phyloP scores from a whole-genome alignment of 345 rosid species.

The Linum lewisii region DNA sequence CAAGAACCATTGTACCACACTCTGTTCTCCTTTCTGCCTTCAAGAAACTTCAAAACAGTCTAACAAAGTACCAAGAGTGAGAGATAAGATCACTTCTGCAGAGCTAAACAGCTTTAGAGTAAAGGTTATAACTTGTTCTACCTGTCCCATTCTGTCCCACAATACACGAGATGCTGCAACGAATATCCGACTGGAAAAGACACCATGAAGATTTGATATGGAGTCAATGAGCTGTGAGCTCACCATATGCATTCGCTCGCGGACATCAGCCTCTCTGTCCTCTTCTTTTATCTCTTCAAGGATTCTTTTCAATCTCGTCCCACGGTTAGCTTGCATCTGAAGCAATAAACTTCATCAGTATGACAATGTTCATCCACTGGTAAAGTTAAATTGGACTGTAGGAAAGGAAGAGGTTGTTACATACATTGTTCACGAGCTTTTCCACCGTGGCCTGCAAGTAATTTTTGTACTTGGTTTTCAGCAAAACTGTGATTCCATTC shows the following conservation, averaged over 20 bases:
- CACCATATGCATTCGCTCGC: conserved; percentile 77
- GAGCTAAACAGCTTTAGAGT: neutral
- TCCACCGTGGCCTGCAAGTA: conserved; percentile 89
- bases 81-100: neutral
- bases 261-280: conserved; percentile 82
- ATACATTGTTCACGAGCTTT: conserved; percentile 80
- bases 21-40: conserved; percentile 88
- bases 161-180: conserved; percentile 75
- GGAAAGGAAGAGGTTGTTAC: conserved; percentile 18
- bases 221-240: conserved; percentile 61
- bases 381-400: neutral
- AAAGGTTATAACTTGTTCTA: conserved; percentile 5
- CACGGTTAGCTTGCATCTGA: conserved; percentile 69
- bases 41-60: conserved; percentile 87
- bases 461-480: conserved; percentile 89
- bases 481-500: conserved; percentile 76
- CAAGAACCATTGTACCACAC: conserved; percentile 89
- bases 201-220: conserved; percentile 66
- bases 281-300: conserved; percentile 83
- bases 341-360: conserved; percentile 5
- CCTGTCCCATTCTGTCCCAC: conserved; percentile 98
- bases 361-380: neutral
- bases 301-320: conserved; percentile 67
- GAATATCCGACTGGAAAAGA: conserved; percentile 68
- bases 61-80: conserved; percentile 9